Conservation (phyloP, 2,329 filamentous ascomycete species). For the Paecilomyces formosus region DNA sequence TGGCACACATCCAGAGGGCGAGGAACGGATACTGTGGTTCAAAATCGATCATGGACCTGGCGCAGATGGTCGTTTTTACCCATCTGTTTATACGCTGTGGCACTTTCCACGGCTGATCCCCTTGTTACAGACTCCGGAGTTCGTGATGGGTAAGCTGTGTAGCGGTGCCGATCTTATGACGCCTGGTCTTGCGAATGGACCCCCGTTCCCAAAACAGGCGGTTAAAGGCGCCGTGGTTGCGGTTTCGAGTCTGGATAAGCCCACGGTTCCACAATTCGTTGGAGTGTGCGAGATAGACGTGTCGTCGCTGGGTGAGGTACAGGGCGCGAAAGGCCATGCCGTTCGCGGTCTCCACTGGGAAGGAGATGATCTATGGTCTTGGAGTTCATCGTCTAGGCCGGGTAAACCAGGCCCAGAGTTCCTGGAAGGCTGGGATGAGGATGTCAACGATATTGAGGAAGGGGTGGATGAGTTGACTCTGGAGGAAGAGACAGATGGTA, state of each 20-base stretch:
- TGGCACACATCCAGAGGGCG: constrained; percentile 49
- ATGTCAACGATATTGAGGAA: constrained; percentile 18
- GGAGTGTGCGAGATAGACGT: constrained; percentile 60
- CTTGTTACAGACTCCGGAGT: constrained; percentile 54
- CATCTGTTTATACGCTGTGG: constrained; percentile 60
- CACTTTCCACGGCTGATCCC: constrained; percentile 54
- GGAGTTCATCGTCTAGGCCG: constrained; percentile 48
- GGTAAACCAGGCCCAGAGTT: constrained; percentile 47
- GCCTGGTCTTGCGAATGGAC: constrained; percentile 56
- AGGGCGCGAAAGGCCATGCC: constrained; percentile 57
- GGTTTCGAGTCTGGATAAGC: constrained; percentile 51
- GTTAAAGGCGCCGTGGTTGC: constrained; percentile 56
- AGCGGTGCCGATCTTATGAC: constrained; percentile 63
- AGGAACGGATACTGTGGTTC: constrained; percentile 58
- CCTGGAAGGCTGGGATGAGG: constrained; percentile 44
- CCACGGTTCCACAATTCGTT: constrained; percentile 56
- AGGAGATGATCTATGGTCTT: constrained; percentile 62
- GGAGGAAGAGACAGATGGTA: constrained; percentile 37
- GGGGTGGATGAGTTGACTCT: constrained; percentile 35
- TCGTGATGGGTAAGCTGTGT: constrained; percentile 54
- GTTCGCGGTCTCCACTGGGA: constrained; percentile 61
- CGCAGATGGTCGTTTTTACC: constrained; percentile 34
- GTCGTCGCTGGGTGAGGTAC: constrained; percentile 45
- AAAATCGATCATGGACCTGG: constrained; percentile 49
- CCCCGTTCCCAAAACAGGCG: constrained; percentile 54